A percentile compares a stretch with the other conserved stretches of the same genome.
phyloP scores from a whole-genome alignment of 2,329 filamentous ascomycete genomes.

The Xylaria sp. region DNA sequence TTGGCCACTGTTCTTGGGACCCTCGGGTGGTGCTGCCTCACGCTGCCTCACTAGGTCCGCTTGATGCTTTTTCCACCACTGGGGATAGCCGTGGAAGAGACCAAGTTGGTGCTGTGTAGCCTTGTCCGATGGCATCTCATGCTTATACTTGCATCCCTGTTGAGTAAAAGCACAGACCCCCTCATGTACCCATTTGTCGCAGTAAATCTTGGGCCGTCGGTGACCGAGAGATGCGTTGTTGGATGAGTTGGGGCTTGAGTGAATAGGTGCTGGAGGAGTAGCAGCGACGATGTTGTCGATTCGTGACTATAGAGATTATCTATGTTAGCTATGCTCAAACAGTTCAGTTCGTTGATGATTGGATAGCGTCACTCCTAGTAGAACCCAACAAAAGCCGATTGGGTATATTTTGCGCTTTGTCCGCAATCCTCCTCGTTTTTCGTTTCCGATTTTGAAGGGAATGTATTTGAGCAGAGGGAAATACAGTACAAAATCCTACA shows the following conservation, averaged over 20 bases:
- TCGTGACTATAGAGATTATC: slow-evolving; percentile 44
- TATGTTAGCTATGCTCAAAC: slow-evolving; percentile 16
- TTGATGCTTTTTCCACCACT: slow-evolving; percentile 69
- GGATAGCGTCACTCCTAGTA: neutral
- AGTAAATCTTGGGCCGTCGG: slow-evolving; percentile 73
- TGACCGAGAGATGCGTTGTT: slow-evolving; percentile 22
- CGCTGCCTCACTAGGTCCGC: slow-evolving; percentile 56
- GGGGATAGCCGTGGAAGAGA: slow-evolving; percentile 72
- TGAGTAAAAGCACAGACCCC: slow-evolving; percentile 87
- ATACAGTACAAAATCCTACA: slow-evolving; percentile 30
- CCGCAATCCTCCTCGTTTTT: slow-evolving; percentile 1
- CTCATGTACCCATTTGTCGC: slow-evolving; percentile 89
- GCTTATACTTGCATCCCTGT: slow-evolving; percentile 88
- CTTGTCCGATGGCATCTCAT: slow-evolving; percentile 83
- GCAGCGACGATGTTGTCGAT: slow-evolving; percentile 55
- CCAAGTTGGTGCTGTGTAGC: slow-evolving; percentile 76
- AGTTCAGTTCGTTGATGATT: neutral
- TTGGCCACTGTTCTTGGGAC: slow-evolving; percentile 3
- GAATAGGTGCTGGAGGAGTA: slow-evolving; percentile 45
- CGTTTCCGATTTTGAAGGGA: neutral
- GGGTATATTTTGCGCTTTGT: slow-evolving; percentile 4
- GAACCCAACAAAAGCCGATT: neutral
- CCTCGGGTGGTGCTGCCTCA: slow-evolving; percentile 34
- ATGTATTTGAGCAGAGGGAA: neutral
- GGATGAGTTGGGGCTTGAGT: slow-evolving; percentile 13